A percentile compares a stretch with the other conserved stretches of the same genome.
Conservation (phyloP, 75 land plant genomes). For the Chamaecyparis obtusa region DNA sequence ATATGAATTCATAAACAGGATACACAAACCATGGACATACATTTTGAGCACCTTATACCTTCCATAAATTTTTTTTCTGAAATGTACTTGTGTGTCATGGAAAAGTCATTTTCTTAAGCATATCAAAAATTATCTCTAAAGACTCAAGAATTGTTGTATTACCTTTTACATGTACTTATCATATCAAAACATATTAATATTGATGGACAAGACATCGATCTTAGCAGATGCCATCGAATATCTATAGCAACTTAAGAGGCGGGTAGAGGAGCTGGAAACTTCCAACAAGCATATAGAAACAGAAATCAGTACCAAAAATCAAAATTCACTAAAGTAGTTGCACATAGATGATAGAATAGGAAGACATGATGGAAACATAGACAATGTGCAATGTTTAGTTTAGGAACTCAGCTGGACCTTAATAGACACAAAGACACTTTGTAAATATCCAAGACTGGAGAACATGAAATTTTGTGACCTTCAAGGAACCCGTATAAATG, state of each 20-base stretch:
- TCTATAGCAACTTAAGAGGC: constrained; percentile 57
- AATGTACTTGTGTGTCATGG: not conserved
- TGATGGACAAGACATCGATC: constrained; percentile 70
- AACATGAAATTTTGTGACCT: constrained; percentile 10
- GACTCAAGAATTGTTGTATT: not conserved
- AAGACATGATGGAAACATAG: not conserved
- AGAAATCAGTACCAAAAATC: constrained; percentile 16
- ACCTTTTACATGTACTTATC: not conserved
- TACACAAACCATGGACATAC: not conserved
- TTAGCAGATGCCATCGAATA: constrained; percentile 75
- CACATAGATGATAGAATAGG: not conserved
- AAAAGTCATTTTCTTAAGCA: not conserved
- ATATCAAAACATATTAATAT: constrained; percentile 1
- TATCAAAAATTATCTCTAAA: not conserved
- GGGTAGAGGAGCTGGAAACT: constrained; percentile 69
- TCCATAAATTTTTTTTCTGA: not conserved
- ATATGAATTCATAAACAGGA: not conserved
- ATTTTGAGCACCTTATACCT: not conserved
- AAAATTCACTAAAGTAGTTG: not conserved
- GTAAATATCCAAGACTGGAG: not conserved
- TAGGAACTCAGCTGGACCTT: not conserved
- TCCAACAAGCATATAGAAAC: constrained; percentile 21
- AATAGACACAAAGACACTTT: not conserved
- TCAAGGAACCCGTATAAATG: constrained; percentile 14
- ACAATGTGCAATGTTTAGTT: not conserved